Base-by-base conservation (phyloP, 208 protist species). In the Spongospora subterranea region DNA sequence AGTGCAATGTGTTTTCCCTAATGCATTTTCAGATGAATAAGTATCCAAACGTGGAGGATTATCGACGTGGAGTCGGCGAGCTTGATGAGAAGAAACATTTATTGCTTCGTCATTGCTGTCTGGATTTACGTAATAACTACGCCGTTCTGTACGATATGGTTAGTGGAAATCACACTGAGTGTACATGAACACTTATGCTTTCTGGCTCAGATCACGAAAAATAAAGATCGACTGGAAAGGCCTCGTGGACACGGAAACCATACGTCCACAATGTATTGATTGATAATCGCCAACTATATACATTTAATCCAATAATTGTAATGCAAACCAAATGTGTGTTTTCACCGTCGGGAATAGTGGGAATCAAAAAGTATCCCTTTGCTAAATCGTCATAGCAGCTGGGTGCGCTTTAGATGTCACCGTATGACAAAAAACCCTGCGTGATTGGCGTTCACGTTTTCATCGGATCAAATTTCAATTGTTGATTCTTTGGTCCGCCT, bases 81-180 rank as follows among this genome's bases (percentile, higher is more conserved):
- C 41, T 94, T 0, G 95, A 96, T 88, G 94, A 95, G 90, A 96
- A 96, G 65, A 90, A 96, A 77, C 90, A 90, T 13, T 92, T 94
- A 0, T 91, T 82, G 54, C 45, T 95, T 13, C 43, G 76, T 29
- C 71, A 94, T 46, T 0, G 60, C 41, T 66, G 77, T 45, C 41
- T 92, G 24, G 95, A 96, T 90, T 77, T 96, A 13, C 92, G 93
- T 0, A 95, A 96, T 53, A 96, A 96, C 92, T 96, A 96, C 77
- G 53, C 90, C n/a, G 93, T 95, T 35, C 66, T 95, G 11, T 92
- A 94, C 77, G 94, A 95, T 66, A 50, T 94, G 20, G 71, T 82
- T 45, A 20, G 71, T 13, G 40, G 6, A 39, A 40, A 82, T 82
- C 17, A 40, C n/a, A 6, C 40, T 35, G n/a, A n/a, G n/a, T 43